Evolutionary conservation across 305 asterid genomes (phyloP).

Genomic region (Striga hermonthica): DNA sequence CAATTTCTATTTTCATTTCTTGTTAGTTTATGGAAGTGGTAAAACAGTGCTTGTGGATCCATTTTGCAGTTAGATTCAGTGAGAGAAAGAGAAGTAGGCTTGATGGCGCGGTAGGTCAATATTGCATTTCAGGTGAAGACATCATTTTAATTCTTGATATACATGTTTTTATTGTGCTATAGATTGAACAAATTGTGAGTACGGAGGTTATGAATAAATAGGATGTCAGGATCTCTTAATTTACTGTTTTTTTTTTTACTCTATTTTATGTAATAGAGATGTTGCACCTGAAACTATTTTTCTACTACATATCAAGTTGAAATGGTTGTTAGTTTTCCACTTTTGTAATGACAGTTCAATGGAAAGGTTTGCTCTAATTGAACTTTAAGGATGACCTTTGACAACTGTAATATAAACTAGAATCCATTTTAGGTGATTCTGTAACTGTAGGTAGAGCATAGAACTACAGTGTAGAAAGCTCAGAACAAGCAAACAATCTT

Average conservation of each 20-base stretch:
- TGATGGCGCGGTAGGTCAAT: slow-evolving; percentile 38
- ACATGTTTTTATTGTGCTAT: slow-evolving; percentile 7
- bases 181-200: slow-evolving; percentile 5
- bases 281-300: slow-evolving; percentile 1
- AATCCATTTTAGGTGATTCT: background rate
- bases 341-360: slow-evolving; percentile 10
- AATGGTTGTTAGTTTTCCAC: slow-evolving; percentile 10
- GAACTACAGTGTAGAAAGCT: slow-evolving; percentile 2
- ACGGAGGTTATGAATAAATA: slow-evolving; percentile 1
- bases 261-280: background rate
- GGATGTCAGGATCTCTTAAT: background rate
- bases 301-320: slow-evolving; percentile 6
- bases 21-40: slow-evolving; percentile 3
- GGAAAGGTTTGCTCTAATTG: slow-evolving; percentile 4
- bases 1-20: slow-evolving; percentile 10
- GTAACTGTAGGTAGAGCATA: slow-evolving; percentile 7
- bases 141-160: slow-evolving; percentile 20
- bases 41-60: slow-evolving; percentile 23
- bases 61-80: slow-evolving; percentile 61
- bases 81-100: slow-evolving; percentile 59
- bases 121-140: slow-evolving; percentile 49
- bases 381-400: slow-evolving; percentile 11
- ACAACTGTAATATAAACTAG: slow-evolving; percentile 3
- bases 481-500: slow-evolving; percentile 4
- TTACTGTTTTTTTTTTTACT: background rate